phyloP scores from a whole-genome alignment of 129 eudicot genomes.

The Silybum marianum region DNA sequence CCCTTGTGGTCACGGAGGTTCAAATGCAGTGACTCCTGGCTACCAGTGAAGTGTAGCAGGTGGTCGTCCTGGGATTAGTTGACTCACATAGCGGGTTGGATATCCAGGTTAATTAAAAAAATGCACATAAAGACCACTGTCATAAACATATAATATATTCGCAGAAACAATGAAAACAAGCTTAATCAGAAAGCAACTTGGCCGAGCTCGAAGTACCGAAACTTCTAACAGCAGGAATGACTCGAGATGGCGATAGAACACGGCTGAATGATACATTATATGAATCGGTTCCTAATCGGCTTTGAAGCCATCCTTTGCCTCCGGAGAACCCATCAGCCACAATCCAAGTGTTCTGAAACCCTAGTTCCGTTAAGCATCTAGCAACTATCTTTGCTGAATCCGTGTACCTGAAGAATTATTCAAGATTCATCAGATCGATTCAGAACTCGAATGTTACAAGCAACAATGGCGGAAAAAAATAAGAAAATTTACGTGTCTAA shows the following conservation, averaged over 20 bases:
- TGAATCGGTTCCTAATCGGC: constrained; percentile 84
- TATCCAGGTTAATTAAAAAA: no score
- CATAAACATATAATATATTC: constrained; percentile 7
- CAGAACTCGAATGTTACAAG: not conserved
- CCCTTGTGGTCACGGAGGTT: no score
- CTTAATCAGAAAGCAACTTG: constrained; percentile 62
- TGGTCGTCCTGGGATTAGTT: no score
- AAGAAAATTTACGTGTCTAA: constrained; percentile 71
- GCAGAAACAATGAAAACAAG: not conserved
- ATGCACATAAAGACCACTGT: constrained; percentile 24
- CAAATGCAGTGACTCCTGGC: no score
- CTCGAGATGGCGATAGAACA: constrained; percentile 76
- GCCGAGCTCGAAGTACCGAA: constrained; percentile 63
- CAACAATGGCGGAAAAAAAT: not conserved
- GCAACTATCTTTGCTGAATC: constrained; percentile 92
- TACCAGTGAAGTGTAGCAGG: no score
- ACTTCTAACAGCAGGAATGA: constrained; percentile 64
- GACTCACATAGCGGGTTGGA: no score
- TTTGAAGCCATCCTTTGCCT: constrained; percentile 89
- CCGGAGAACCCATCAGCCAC: constrained; percentile 94
- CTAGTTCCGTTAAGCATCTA: constrained; percentile 64
- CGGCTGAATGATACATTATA: constrained; percentile 63
- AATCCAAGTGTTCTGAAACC: constrained; percentile 80
- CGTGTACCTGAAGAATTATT: constrained; percentile 54
- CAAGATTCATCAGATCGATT: not conserved